Evolutionary conservation across 2,329 filamentous ascomycete species (phyloP).

Genomic region (Chaetothyriales sp.): DNA sequence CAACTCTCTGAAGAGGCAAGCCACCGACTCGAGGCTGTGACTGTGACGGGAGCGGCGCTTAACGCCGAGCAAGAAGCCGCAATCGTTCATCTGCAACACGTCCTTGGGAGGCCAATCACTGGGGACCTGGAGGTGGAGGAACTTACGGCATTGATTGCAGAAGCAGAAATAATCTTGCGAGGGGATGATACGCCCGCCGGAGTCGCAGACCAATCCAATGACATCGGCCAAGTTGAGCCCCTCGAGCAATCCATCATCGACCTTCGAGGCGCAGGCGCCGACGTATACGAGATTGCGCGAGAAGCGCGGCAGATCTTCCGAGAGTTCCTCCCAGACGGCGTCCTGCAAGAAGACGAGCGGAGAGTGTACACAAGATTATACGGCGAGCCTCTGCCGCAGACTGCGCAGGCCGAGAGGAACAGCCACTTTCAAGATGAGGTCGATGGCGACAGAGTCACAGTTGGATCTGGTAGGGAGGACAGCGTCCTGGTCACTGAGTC

Average conservation of each 20-base stretch:
- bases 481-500: constrained; percentile 26
- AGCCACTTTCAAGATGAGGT: constrained; percentile 8
- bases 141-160: background rate
- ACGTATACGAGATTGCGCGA: constrained; percentile 51
- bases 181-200: background rate
- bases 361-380: constrained; percentile 66
- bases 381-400: constrained; percentile 44
- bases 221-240: background rate
- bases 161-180: background rate
- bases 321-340: constrained; percentile 56
- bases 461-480: constrained; percentile 18
- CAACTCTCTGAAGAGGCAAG: background rate
- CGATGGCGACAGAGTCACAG: constrained; percentile 7
- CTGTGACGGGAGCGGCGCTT: background rate
- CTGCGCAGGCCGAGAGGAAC: background rate
- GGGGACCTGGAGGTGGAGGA: constrained; percentile 11
- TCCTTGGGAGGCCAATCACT: constrained; percentile 9
- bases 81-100: constrained; percentile 8
- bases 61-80: constrained; percentile 6
- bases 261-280: constrained; percentile 13
- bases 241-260: background rate
- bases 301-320: constrained; percentile 61
- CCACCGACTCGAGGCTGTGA: background rate
- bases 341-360: constrained; percentile 56
- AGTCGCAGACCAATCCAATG: background rate